Evolutionary conservation across 495 filamentous ascomycete genomes (phyloP).

Genomic region (Aspergillus avenaceus): DNA sequence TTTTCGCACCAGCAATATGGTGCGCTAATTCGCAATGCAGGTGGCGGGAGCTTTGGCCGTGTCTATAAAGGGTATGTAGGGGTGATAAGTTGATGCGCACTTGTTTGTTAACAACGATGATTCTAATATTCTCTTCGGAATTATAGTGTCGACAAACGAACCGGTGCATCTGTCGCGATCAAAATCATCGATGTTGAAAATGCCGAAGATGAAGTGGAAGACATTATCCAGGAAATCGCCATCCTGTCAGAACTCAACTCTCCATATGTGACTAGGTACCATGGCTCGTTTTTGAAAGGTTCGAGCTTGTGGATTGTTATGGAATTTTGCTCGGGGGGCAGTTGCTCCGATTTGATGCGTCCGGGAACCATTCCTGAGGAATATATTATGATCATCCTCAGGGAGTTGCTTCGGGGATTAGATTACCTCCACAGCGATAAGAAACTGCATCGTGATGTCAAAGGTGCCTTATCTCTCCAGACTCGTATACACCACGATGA

Average conservation of each 20-base stretch:
- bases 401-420: slow-evolving; percentile 82
- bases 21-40: slow-evolving; percentile 23
- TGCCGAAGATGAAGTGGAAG: slow-evolving; percentile 96
- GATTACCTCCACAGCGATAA: slow-evolving; percentile 93
- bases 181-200: slow-evolving; percentile 98
- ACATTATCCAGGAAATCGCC: slow-evolving; percentile 97
- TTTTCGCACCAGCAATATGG: background rate
- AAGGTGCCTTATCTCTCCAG: slow-evolving; percentile 55
- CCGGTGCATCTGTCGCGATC: slow-evolving; percentile 83
- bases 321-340: slow-evolving; percentile 92
- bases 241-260: slow-evolving; percentile 93
- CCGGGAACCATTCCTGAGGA: slow-evolving; percentile 88
- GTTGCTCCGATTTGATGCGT: slow-evolving; percentile 87
- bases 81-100: too few relatives aligned
- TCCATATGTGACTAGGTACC: slow-evolving; percentile 93
- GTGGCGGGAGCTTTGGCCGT: slow-evolving; percentile 89
- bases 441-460: slow-evolving; percentile 96
- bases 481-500: background rate
- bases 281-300: slow-evolving; percentile 92
- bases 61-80: slow-evolving; percentile 82
- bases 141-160: slow-evolving; percentile 73
- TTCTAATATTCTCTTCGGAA: background rate
- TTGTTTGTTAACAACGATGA: slow-evolving; percentile 6
- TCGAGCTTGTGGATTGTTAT: slow-evolving; percentile 97
- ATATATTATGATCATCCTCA: slow-evolving; percentile 90